Conservation (phyloP, 805 yeast species). For the Cyberlindnera euphorbiae region DNA sequence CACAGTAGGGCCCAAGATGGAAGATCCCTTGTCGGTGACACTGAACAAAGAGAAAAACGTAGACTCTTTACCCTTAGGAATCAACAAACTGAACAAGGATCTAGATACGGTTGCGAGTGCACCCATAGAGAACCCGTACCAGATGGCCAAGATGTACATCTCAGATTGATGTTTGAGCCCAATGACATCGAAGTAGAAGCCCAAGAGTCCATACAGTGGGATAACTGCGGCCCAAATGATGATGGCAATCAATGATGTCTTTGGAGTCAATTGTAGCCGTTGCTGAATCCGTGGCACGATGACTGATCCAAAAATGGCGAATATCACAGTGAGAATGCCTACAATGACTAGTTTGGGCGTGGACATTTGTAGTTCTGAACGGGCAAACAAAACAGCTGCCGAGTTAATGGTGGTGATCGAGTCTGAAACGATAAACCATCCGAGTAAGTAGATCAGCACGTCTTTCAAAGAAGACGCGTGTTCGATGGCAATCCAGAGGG, state of each 20-base stretch:
- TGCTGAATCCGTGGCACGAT: constrained; percentile 43
- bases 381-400: constrained; percentile 73
- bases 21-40: constrained; percentile 77
- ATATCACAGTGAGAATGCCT: constrained; percentile 60
- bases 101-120: constrained; percentile 68
- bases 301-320: constrained; percentile 66
- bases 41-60: constrained; percentile 72
- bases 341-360: constrained; percentile 60
- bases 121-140: constrained; percentile 76
- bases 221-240: constrained; percentile 60
- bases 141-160: constrained; percentile 61
- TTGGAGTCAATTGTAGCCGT: constrained; percentile 38
- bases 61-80: constrained; percentile 72
- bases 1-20: constrained; percentile 66
- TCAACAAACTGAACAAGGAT: constrained; percentile 60
- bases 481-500: constrained; percentile 48
- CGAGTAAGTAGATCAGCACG: constrained; percentile 58
- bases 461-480: constrained; percentile 59
- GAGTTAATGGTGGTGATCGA: constrained; percentile 75
- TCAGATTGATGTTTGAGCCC: constrained; percentile 64
- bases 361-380: constrained; percentile 62
- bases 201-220: constrained; percentile 68
- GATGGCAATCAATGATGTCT: constrained; percentile 44
- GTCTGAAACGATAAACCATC: constrained; percentile 77
- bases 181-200: constrained; percentile 48